These are phyloP conservation scores for Boehmeria nivea DNA, from an alignment of 306 rosid genomes.

Conservation along the genomic window DNA sequence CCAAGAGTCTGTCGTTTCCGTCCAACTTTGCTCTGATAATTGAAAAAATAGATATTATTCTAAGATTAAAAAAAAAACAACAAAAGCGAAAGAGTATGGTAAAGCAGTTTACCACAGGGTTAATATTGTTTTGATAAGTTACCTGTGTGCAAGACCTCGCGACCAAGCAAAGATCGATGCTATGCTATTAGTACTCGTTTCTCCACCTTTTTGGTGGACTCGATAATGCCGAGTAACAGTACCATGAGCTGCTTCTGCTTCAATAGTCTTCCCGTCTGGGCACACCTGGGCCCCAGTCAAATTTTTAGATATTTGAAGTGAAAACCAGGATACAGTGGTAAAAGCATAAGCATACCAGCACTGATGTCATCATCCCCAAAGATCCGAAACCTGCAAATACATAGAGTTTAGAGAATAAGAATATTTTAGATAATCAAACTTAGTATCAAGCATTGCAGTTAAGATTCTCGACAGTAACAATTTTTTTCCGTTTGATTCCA, in stretches of 20 bases:
- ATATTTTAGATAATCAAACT: too few relatives aligned
- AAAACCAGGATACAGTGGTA: constrained; percentile 9
- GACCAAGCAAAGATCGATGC: constrained; percentile 98
- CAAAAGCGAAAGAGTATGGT: too few relatives aligned
- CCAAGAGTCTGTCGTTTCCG: constrained; percentile 56
- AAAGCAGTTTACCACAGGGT: too few relatives aligned
- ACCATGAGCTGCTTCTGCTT: constrained; percentile 98
- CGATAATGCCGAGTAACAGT: constrained; percentile 84
- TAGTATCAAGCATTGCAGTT: too few relatives aligned
- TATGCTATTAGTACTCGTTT: constrained; percentile 97
- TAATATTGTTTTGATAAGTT: background rate
- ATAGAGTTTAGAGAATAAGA: background rate
- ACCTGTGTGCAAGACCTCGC: constrained; percentile 88
- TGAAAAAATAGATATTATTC: background rate
- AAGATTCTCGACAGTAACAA: background rate
- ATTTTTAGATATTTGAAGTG: constrained; percentile 4
- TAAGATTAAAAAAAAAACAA: too few relatives aligned
- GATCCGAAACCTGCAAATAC: constrained; percentile 73
- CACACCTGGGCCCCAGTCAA: constrained; percentile 56
- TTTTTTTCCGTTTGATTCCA: background rate
- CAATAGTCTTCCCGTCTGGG: constrained; percentile 93
- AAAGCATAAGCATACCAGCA: constrained; percentile 45
- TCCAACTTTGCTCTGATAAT: constrained; percentile 76
- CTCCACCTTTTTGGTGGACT: constrained; percentile 86
- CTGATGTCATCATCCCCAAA: constrained; percentile 92